Evolutionary conservation across 129 eudicot genomes (phyloP).

Genomic region (sunflower (Helianthus annuus)): HanXRQr2.0-SUNRISE NC_035437.2:154393478-154393977

Average conservation of each 20-base stretch:
- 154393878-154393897: neutral
- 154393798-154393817: too few species aligned
- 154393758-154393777: too few species aligned
- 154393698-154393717: neutral
- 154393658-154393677: neutral
- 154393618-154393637: neutral
- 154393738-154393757: neutral
- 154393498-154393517: neutral
- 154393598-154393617: neutral
- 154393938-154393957: neutral
- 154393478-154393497: neutral
- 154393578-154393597: neutral
- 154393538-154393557: slow-evolving; percentile 6
- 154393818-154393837: neutral
- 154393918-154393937: neutral
- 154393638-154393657: neutral
- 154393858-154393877: neutral
- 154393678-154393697: neutral
- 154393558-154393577: neutral
- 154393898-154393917: neutral
- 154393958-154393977: slow-evolving; percentile 3
- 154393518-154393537: neutral
- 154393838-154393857: neutral
- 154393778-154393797: too few species aligned
- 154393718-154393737: neutral